Percentiles rank a stretch among this genome's conserved stretches.
Evolutionary conservation across 495 filamentous ascomycete species (phyloP).

Genomic region (Corynascus novoguineensis): DNA sequence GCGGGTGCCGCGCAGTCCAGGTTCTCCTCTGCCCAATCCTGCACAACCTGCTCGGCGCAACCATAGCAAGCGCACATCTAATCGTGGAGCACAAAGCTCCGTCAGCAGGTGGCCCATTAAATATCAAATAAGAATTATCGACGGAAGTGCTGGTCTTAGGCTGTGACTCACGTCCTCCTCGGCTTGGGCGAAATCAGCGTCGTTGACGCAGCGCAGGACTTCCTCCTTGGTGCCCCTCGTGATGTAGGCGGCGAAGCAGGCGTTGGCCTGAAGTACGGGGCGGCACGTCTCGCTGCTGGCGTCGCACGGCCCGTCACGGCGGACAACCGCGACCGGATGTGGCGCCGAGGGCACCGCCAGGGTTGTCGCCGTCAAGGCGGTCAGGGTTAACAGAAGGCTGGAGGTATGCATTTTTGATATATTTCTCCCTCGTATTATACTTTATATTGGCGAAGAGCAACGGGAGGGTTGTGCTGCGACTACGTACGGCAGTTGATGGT

Average conservation of each 20-base stretch:
- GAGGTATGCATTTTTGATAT: not conserved
- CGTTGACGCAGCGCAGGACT: not conserved
- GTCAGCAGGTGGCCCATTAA: too few species aligned
- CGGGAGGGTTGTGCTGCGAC: too few species aligned
- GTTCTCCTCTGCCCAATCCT: not conserved
- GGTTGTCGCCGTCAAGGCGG: not conserved
- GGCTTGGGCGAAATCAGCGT: not conserved
- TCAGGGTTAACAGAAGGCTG: not conserved
- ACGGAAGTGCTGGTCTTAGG: not conserved
- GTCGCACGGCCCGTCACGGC: not conserved
- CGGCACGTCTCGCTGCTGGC: conserved; percentile 2
- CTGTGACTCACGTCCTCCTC: conserved; percentile 1
- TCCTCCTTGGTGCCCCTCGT: not conserved
- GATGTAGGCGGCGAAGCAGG: not conserved
- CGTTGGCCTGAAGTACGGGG: not conserved
- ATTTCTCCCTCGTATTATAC: too few species aligned
- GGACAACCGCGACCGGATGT: not conserved
- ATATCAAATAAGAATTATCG: too few species aligned
- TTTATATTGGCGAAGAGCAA: too few species aligned
- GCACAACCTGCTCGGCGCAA: not conserved
- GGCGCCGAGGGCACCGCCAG: not conserved
- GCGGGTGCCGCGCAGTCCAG: not conserved
- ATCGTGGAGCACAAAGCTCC: too few species aligned
- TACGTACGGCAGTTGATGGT: too few species aligned
- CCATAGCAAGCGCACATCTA: not conserved